These are phyloP conservation scores for Penstemon barbatus DNA, from an alignment of 257 asterid genomes.

Conservation along the genomic window DNA sequence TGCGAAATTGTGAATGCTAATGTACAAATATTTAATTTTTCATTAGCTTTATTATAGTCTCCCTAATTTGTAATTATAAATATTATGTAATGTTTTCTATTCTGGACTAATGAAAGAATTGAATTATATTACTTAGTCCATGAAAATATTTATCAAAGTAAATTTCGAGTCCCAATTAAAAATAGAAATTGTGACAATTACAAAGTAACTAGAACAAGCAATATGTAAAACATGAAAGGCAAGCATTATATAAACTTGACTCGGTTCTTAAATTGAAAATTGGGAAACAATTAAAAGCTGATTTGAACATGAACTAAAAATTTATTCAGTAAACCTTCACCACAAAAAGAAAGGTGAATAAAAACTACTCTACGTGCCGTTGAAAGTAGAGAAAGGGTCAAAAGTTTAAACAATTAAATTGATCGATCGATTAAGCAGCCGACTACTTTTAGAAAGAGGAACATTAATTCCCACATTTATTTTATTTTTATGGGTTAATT, in stretches of 20 bases:
- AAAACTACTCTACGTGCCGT: conserved; percentile 24
- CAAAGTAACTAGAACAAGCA: too few species aligned
- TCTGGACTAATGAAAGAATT: too few species aligned
- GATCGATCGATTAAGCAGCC: neutral
- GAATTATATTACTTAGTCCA: too few species aligned
- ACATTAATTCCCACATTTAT: neutral
- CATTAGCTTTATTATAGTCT: too few species aligned
- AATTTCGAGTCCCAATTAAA: too few species aligned
- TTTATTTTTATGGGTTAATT: too few species aligned
- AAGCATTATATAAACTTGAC: conserved; percentile 15
- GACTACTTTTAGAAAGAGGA: conserved; percentile 20
- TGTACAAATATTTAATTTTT: too few species aligned
- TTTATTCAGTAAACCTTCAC: conserved; percentile 8
- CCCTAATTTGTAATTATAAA: too few species aligned
- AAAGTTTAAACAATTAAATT: neutral
- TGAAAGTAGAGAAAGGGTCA: conserved; percentile 26
- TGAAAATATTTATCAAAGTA: too few species aligned
- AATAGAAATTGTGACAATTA: too few species aligned
- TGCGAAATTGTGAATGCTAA: too few species aligned
- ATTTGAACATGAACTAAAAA: neutral
- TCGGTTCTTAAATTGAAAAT: conserved; percentile 20
- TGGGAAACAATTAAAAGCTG: conserved; percentile 14
- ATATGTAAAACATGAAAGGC: conserved; percentile 8
- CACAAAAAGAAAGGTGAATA: conserved; percentile 9
- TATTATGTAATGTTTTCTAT: too few species aligned